Percentiles rank a stretch among this genome's conserved stretches.
Conservation (phyloP, 164 flowering plant species). For the Tetracentron sinense region DNA sequence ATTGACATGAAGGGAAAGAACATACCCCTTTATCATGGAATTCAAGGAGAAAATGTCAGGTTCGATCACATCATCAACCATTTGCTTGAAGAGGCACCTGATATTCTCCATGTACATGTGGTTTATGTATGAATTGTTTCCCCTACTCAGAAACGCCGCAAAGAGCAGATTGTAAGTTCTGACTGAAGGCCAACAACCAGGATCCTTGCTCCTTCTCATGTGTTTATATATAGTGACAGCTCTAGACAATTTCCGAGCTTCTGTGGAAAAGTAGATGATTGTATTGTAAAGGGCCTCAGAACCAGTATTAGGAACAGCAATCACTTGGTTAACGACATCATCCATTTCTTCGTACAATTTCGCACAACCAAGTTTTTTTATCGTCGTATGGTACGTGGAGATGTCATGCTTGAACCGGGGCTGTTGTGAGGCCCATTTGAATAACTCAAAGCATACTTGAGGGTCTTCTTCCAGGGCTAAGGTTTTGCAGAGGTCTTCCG, state of each 20-base stretch:
- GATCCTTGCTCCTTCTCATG: slow-evolving; percentile 50
- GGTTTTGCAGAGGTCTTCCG: slow-evolving; percentile 57
- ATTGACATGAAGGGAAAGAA: slow-evolving; percentile 71
- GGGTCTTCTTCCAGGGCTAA: slow-evolving; percentile 54
- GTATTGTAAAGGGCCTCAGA: slow-evolving; percentile 69
- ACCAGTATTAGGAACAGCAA: slow-evolving; percentile 53
- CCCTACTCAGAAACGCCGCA: slow-evolving; percentile 57
- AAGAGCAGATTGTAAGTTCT: slow-evolving; percentile 74
- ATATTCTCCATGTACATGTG: slow-evolving; percentile 79
- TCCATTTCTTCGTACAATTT: slow-evolving; percentile 74
- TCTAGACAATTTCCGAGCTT: slow-evolving; percentile 56
- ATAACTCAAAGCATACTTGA: slow-evolving; percentile 61
- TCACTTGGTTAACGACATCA: slow-evolving; percentile 60
- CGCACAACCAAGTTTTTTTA: slow-evolving; percentile 77
- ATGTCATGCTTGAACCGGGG: slow-evolving; percentile 68
- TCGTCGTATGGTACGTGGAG: slow-evolving; percentile 48
- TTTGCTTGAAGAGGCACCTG: slow-evolving; percentile 67
- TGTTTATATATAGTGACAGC: slow-evolving; percentile 71
- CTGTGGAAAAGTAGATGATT: slow-evolving; percentile 65
- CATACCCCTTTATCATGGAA: slow-evolving; percentile 86
- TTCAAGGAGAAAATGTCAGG: slow-evolving; percentile 82
- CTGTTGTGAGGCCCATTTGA: slow-evolving; percentile 81
- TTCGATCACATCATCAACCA: slow-evolving; percentile 75
- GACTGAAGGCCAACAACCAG: slow-evolving; percentile 55
- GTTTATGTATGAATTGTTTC: slow-evolving; percentile 65